Conservation (phyloP, 345 rosid genomes). For the Hirschfeldia incana region DNA sequence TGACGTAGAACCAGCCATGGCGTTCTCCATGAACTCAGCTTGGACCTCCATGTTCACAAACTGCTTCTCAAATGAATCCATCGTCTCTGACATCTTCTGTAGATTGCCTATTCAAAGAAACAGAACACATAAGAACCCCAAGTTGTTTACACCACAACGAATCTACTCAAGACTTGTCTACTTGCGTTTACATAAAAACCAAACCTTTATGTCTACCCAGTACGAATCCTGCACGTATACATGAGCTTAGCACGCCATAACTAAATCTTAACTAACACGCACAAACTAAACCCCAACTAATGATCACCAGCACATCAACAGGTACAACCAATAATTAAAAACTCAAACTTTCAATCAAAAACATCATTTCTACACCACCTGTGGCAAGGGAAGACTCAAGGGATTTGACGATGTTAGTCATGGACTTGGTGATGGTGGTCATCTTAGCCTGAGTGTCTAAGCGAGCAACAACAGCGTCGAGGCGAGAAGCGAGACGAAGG, state of each 20-base stretch:
- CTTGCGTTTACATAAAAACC: neutral
- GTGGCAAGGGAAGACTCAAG: conserved; percentile 87
- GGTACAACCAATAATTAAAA: neutral
- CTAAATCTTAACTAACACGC: neutral
- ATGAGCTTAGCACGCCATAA: too few species aligned
- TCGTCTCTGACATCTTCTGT: conserved; percentile 23
- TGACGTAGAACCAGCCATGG: too few species aligned
- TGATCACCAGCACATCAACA: conserved; percentile 4
- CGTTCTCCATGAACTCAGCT: too few species aligned
- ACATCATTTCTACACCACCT: conserved; percentile 42
- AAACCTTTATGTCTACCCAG: neutral
- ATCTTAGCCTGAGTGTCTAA: conserved; percentile 96
- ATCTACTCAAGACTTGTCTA: neutral
- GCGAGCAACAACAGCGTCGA: conserved; percentile 94
- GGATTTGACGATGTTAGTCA: conserved; percentile 85
- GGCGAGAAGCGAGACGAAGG: conserved; percentile 73
- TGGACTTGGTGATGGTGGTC: conserved; percentile 87
- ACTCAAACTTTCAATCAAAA: neutral
- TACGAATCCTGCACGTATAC: too few species aligned
- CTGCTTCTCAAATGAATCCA: too few species aligned
- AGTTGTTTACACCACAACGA: neutral
- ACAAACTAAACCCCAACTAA: neutral
- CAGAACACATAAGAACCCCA: neutral
- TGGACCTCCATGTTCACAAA: too few species aligned
- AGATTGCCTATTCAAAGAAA: conserved; percentile 63